phyloP scores from a whole-genome alignment of 2,329 filamentous ascomycete genomes.

The Emmonsia crescens region DNA sequence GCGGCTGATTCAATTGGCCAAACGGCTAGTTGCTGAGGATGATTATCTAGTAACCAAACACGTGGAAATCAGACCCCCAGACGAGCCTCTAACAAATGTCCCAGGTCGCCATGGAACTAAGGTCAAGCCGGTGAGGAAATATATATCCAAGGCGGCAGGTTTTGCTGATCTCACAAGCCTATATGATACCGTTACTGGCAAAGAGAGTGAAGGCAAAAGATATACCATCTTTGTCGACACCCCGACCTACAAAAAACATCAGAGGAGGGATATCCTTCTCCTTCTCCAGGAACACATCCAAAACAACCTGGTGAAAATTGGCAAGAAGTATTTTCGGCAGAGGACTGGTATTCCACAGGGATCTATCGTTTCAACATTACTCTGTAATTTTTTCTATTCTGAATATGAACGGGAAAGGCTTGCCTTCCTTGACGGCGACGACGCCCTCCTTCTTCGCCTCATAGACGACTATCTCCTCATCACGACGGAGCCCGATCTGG shows the following conservation, averaged over 20 bases:
- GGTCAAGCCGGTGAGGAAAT: constrained; percentile 33
- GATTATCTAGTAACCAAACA: constrained; percentile 65
- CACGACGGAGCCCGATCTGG: constrained; percentile 57
- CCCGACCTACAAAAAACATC: constrained; percentile 47
- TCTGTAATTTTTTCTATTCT: constrained; percentile 96
- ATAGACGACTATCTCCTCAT: constrained; percentile 92
- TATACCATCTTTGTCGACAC: constrained; percentile 71
- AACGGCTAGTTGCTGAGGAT: constrained; percentile 43
- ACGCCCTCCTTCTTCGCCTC: constrained; percentile 63
- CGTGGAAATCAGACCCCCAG: constrained; percentile 53
- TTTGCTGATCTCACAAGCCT: constrained; percentile 36
- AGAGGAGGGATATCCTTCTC: constrained; percentile 51
- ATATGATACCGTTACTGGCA: constrained; percentile 32
- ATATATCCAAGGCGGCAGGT: constrained; percentile 43
- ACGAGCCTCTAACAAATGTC: constrained; percentile 18
- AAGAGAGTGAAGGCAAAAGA: constrained; percentile 16
- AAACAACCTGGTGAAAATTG: constrained; percentile 76
- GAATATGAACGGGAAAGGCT: constrained; percentile 65
- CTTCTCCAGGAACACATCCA: constrained; percentile 71
- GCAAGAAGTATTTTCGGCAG: constrained; percentile 79
- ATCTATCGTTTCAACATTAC: constrained; percentile 70
- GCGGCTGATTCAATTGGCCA: constrained; percentile 57
- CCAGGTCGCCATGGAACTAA: constrained; percentile 9
- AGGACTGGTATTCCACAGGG: constrained; percentile 87
- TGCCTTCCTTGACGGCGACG: constrained; percentile 44